phyloP scores from a whole-genome alignment of 495 filamentous ascomycete species.

The Neurospora discreta region DNA sequence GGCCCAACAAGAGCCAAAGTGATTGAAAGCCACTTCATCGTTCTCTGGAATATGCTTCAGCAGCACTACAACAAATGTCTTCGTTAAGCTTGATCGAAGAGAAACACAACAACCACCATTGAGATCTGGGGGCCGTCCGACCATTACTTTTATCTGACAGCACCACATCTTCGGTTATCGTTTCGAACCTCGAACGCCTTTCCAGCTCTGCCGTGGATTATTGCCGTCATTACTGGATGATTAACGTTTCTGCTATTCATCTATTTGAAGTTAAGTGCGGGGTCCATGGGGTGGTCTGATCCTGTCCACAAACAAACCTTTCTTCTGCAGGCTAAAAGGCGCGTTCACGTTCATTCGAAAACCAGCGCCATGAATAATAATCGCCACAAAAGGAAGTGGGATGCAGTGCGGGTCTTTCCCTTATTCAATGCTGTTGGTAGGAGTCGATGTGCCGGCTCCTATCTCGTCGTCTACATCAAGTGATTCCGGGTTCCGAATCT shows the following conservation, averaged over 20 bases:
- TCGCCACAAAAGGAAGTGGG: neutral
- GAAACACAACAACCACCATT: neutral
- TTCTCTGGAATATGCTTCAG: neutral
- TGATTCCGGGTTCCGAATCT: neutral
- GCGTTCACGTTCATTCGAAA: neutral
- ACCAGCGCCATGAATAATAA: neutral
- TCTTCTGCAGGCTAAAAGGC: neutral
- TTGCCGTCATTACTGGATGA: neutral
- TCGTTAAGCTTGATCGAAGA: neutral
- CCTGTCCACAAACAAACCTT: neutral
- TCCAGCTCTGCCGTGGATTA: neutral
- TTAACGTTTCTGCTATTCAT: neutral
- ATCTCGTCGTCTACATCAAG: neutral
- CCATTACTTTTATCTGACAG: neutral
- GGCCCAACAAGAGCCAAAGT: constrained; percentile 27
- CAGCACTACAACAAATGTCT: neutral
- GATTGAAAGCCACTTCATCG: constrained; percentile 36
- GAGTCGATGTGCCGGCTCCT: neutral
- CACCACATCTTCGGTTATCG: neutral
- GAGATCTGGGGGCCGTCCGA: neutral
- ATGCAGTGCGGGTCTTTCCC: neutral
- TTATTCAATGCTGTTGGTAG: neutral
- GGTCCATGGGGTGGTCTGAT: neutral
- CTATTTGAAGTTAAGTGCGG: neutral
- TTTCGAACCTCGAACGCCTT: neutral